Evolutionary conservation across 495 filamentous ascomycete genomes (phyloP).

Genomic region (Margaritispora aquatica): DNA sequence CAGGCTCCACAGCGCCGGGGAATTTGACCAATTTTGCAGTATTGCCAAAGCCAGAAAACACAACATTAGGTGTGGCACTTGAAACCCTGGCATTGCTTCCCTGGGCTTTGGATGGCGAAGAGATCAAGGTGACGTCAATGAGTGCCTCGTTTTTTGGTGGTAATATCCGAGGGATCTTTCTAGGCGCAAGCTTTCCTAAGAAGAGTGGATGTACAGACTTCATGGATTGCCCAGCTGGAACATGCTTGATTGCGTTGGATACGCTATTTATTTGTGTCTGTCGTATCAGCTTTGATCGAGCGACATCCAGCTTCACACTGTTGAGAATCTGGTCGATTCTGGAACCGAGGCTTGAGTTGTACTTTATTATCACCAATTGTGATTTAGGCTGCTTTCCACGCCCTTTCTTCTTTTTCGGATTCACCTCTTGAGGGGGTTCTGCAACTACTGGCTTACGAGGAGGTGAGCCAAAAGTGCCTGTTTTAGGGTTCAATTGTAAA

Average conservation of each 20-base stretch:
- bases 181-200: slow-evolving; percentile 6
- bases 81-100: slow-evolving; percentile 26
- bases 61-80: slow-evolving; percentile 20
- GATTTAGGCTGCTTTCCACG: slow-evolving; percentile 13
- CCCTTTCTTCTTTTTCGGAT: not conserved
- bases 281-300: slow-evolving; percentile 12
- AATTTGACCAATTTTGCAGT: slow-evolving; percentile 42
- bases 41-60: slow-evolving; percentile 24
- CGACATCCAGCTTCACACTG: not conserved
- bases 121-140: not conserved
- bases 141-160: not conserved
- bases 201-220: slow-evolving; percentile 18
- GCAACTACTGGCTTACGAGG: slow-evolving; percentile 23
- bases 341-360: slow-evolving; percentile 28
- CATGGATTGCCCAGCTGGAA: not conserved
- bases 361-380: slow-evolving; percentile 17
- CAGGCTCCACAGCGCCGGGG: slow-evolving; percentile 52
- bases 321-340: slow-evolving; percentile 37
- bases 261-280: not conserved
- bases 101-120: not conserved
- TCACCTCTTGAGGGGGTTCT: too few relatives aligned
- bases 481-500: slow-evolving; percentile 40
- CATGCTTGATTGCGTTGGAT: slow-evolving; percentile 10
- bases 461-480: slow-evolving; percentile 50
- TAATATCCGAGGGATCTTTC: not conserved